Evolutionary conservation across 2,329 filamentous ascomycete species (phyloP).

Genomic region (Fusarium buxicola): DNA sequence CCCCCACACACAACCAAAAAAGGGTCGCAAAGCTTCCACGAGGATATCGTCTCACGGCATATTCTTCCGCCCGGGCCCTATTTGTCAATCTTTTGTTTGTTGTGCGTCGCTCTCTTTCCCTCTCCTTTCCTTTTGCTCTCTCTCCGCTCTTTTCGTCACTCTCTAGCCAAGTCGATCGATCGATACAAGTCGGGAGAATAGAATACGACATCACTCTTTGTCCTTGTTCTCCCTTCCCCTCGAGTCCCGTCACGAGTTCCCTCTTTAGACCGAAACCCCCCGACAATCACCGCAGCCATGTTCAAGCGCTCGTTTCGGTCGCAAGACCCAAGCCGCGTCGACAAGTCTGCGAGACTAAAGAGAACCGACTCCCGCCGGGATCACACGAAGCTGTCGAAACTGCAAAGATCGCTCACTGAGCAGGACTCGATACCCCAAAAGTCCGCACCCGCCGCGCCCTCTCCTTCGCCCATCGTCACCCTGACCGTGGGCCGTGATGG

Average conservation of each 20-base stretch:
- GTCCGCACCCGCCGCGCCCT: constrained; percentile 37
- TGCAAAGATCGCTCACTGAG: constrained; percentile 83
- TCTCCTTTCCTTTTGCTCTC: constrained; percentile 44
- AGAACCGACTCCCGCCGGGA: constrained; percentile 70
- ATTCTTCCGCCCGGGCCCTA: constrained; percentile 67
- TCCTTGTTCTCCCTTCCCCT: constrained; percentile 26
- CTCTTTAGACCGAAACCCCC: constrained; percentile 42
- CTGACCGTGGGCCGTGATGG: constrained; percentile 85
- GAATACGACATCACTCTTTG: constrained; percentile 17
- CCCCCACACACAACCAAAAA: constrained; percentile 66
- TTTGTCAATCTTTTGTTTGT: constrained; percentile 57
- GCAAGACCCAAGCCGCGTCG: constrained; percentile 78
- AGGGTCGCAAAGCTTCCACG: constrained; percentile 68
- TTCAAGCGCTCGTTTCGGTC: constrained; percentile 93
- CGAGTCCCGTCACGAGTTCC: constrained; percentile 43
- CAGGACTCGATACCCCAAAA: constrained; percentile 53
- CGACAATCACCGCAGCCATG: constrained; percentile 67
- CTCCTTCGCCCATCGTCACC: constrained; percentile 82
- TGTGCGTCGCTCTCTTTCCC: constrained; percentile 53
- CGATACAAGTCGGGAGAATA: constrained; percentile 35
- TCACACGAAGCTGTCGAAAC: constrained; percentile 82
- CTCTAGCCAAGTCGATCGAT: constrained; percentile 54
- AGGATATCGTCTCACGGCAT: constrained; percentile 62
- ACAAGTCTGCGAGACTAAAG: constrained; percentile 89
- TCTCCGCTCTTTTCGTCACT: constrained; percentile 66